These are phyloP conservation scores for Trifolium pratense DNA, from an alignment of 306 rosid genomes.

Conservation along the genomic window DNA sequence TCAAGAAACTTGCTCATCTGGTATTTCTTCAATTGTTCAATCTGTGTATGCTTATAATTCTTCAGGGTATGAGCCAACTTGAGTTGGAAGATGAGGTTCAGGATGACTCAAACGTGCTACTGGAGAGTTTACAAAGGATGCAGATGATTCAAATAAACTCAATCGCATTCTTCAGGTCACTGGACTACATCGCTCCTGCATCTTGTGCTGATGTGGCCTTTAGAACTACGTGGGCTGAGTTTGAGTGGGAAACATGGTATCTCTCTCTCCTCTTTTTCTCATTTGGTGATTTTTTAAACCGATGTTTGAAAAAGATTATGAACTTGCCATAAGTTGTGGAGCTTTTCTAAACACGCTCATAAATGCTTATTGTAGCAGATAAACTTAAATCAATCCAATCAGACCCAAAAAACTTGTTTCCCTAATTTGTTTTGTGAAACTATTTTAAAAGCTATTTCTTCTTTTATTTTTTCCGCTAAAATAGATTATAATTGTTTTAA, in stretches of 20 bases:
- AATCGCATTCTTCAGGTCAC: conserved; percentile 98
- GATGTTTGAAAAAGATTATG: no score
- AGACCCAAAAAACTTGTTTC: no score
- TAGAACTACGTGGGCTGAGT: conserved; percentile 99
- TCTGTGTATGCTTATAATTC: conserved; percentile 32
- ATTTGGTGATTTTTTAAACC: no score
- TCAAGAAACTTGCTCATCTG: neutral
- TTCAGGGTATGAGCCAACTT: conserved; percentile 96
- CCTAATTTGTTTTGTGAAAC: no score
- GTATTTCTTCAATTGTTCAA: conserved; percentile 22
- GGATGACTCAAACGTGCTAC: conserved; percentile 99
- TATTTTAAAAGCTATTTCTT: no score
- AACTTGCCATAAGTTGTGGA: no score
- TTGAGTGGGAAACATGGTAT: conserved; percentile 99
- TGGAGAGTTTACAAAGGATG: conserved; percentile 93
- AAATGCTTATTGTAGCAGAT: no score
- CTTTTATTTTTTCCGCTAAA: no score
- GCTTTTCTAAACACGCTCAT: no score
- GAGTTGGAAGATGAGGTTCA: conserved; percentile 99
- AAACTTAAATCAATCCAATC: no score
- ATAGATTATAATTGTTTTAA: no score
- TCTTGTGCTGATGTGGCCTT: conserved; percentile 87
- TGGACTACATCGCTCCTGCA: conserved; percentile 97
- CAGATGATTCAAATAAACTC: conserved; percentile 88
- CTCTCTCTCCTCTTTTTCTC: no score